These are phyloP conservation scores for Quercus rubra DNA, from an alignment of 306 rosid species.

Conservation along the genomic window DNA sequence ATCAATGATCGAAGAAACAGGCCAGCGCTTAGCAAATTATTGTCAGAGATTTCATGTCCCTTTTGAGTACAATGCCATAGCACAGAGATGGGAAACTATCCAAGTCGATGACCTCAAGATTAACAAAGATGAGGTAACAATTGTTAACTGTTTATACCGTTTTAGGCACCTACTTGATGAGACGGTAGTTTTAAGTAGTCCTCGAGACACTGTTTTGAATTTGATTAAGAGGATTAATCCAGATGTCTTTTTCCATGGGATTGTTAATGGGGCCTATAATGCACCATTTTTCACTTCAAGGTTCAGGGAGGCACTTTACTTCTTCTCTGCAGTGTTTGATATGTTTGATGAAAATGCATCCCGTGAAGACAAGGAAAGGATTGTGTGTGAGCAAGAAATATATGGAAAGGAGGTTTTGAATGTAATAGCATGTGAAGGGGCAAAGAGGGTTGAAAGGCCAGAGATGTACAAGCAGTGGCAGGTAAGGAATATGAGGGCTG, in stretches of 20 bases:
- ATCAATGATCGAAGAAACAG: slow-evolving; percentile 68
- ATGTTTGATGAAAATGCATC: slow-evolving; percentile 36
- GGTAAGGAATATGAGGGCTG: slow-evolving; percentile 34
- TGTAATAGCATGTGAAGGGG: slow-evolving; percentile 62
- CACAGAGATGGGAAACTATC: slow-evolving; percentile 70
- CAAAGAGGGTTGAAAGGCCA: slow-evolving; percentile 61
- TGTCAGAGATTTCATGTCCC: slow-evolving; percentile 60
- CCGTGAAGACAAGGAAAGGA: slow-evolving; percentile 43
- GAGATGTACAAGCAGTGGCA: slow-evolving; percentile 76
- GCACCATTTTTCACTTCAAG: slow-evolving; percentile 78
- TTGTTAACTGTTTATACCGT: slow-evolving; percentile 49
- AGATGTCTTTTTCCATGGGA: slow-evolving; percentile 43
- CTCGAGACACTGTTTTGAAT: slow-evolving; percentile 54
- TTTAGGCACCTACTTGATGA: slow-evolving; percentile 66
- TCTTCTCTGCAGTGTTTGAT: slow-evolving; percentile 54
- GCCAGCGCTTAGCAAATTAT: slow-evolving; percentile 51
- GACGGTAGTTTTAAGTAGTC: slow-evolving; percentile 58
- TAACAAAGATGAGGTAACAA: slow-evolving; percentile 36
- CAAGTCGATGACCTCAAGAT: slow-evolving; percentile 51
- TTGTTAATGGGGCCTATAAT: slow-evolving; percentile 60
- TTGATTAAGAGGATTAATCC: slow-evolving; percentile 74
- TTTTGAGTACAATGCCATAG: slow-evolving; percentile 61
- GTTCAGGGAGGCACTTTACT: slow-evolving; percentile 59
- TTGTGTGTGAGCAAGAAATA: slow-evolving; percentile 53
- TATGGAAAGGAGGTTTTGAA: slow-evolving; percentile 55